Conservation (phyloP, 2,329 filamentous ascomycete genomes). For the Talaromyces sp. region DNA sequence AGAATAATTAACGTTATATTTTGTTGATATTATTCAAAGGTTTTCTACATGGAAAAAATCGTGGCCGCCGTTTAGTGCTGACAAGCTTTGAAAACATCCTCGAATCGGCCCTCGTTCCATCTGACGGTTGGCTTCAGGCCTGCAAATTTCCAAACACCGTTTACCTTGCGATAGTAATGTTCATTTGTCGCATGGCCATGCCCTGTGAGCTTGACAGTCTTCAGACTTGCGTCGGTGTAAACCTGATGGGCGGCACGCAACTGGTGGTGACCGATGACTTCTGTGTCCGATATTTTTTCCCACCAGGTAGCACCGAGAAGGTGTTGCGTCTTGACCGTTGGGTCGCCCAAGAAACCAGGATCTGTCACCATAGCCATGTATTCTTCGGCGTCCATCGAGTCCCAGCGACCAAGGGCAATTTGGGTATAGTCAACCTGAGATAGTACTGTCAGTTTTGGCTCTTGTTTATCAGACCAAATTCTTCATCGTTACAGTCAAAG, state of each 20-base stretch:
- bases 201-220: constrained; percentile 52
- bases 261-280: constrained; percentile 57
- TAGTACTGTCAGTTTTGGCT: neutral
- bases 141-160: constrained; percentile 59
- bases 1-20: neutral
- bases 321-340: constrained; percentile 59
- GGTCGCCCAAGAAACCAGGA: constrained; percentile 55
- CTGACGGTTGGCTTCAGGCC: constrained; percentile 52
- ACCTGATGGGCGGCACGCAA: constrained; percentile 58
- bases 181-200: constrained; percentile 55
- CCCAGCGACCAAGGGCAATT: constrained; percentile 57
- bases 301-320: constrained; percentile 57
- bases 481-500: constrained; percentile 15
- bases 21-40: neutral
- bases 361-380: constrained; percentile 57
- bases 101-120: constrained; percentile 55
- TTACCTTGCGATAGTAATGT: constrained; percentile 54
- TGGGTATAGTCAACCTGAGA: constrained; percentile 64
- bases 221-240: constrained; percentile 48
- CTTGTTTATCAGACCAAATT: neutral
- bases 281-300: constrained; percentile 53
- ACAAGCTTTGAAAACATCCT: constrained; percentile 44
- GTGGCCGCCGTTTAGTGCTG: neutral
- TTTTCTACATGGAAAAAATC: neutral
- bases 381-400: constrained; percentile 57